phyloP scores from a whole-genome alignment of 2,329 filamentous ascomycete species.

The Paraphaeosphaeria sporulosa region DNA sequence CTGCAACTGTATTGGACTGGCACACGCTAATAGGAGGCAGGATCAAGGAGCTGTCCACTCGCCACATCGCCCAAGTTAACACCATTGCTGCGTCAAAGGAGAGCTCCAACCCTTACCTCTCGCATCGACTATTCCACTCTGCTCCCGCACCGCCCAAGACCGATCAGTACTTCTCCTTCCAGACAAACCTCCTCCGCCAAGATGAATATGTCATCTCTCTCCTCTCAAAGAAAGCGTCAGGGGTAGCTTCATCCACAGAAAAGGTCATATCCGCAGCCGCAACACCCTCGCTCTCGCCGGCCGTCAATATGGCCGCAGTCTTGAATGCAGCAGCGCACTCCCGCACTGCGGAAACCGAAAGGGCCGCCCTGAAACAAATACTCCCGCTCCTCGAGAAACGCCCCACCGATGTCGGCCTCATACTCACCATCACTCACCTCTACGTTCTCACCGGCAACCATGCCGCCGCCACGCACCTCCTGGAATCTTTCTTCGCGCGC shows the following conservation, averaged over 20 bases:
- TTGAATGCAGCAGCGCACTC: conserved; percentile 79
- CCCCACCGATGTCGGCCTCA: conserved; percentile 80
- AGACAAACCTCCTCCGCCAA: conserved; percentile 66
- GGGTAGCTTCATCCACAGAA: conserved; percentile 65
- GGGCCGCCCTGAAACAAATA: conserved; percentile 73
- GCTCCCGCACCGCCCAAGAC: conserved; percentile 61
- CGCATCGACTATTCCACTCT: conserved; percentile 67
- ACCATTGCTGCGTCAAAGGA: conserved; percentile 57
- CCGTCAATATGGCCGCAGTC: conserved; percentile 65
- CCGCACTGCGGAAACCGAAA: conserved; percentile 65
- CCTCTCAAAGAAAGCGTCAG: conserved; percentile 71
- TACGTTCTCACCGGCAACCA: conserved; percentile 76
- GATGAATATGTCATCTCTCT: conserved; percentile 72
- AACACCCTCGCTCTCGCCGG: conserved; percentile 56
- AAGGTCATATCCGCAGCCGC: conserved; percentile 58
- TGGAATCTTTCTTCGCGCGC: conserved; percentile 77
- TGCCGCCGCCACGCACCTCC: conserved; percentile 74
- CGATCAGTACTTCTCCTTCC: conserved; percentile 76
- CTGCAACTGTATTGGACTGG: no score
- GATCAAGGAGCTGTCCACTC: conserved; percentile 72
- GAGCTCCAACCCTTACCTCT: conserved; percentile 70
- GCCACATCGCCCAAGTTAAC: conserved; percentile 73
- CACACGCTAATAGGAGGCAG: conserved; percentile 48
- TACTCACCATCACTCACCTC: conserved; percentile 81
- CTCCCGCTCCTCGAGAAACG: conserved; percentile 74